phyloP scores from a whole-genome alignment of 2,329 filamentous ascomycete genomes.

The Paraconiothyrium sp. region DNA sequence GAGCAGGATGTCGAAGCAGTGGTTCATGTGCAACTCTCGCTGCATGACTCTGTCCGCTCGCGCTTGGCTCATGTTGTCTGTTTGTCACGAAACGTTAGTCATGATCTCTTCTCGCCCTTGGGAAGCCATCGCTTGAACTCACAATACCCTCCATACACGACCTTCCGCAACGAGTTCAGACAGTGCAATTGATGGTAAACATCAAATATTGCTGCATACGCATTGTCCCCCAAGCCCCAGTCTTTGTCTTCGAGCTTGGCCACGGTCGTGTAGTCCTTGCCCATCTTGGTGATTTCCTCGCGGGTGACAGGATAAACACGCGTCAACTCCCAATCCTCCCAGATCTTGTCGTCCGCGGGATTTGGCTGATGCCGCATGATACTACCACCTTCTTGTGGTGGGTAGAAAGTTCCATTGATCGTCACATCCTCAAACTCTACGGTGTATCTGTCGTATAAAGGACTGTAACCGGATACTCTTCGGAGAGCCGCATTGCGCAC shows the following conservation, averaged over 20 bases:
- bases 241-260: conserved; percentile 16
- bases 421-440: conserved; percentile 12
- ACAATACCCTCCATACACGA: conserved; percentile 22
- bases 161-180: conserved; percentile 24
- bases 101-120: not conserved
- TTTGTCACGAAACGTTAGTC: not conserved
- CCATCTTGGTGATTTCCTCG: conserved; percentile 16
- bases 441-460: conserved; percentile 17
- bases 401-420: conserved; percentile 22
- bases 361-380: conserved; percentile 13
- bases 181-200: conserved; percentile 28
- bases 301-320: conserved; percentile 15
- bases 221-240: conserved; percentile 24
- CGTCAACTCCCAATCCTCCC: conserved; percentile 16
- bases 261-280: conserved; percentile 12
- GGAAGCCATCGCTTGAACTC: not conserved
- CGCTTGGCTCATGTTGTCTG: conserved; percentile 21
- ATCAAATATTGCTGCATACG: conserved; percentile 25
- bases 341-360: conserved; percentile 11
- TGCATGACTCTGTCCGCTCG: conserved; percentile 21
- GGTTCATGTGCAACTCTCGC: conserved; percentile 25
- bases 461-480: conserved; percentile 19
- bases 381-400: conserved; percentile 8
- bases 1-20: conserved; percentile 24
- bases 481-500: conserved; percentile 19